Evolutionary conservation across 2,329 filamentous ascomycete species (phyloP).

Genomic region (Cadophora gregata): DNA sequence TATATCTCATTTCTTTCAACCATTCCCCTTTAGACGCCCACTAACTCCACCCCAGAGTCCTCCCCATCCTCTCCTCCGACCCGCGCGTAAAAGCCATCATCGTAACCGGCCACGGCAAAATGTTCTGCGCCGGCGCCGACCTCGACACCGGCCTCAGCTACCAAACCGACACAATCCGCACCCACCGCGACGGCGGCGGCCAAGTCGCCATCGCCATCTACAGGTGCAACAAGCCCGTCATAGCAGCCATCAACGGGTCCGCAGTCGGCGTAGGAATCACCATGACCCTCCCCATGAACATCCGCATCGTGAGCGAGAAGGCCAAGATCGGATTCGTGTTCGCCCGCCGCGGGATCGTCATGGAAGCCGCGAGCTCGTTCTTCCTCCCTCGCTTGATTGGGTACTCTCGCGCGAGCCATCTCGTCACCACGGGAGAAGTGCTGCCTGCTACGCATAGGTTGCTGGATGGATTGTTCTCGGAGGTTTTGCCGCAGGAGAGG

Average conservation of each 20-base stretch:
- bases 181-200: constrained; percentile 57
- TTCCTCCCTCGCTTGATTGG: constrained; percentile 76
- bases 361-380: constrained; percentile 75
- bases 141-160: constrained; percentile 37
- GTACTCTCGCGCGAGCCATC: constrained; percentile 64
- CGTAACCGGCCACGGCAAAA: constrained; percentile 56
- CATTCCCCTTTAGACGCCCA: too few species aligned
- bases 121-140: constrained; percentile 61
- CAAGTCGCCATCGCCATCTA: constrained; percentile 60
- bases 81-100: constrained; percentile 60
- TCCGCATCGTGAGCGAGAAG: constrained; percentile 57
- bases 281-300: constrained; percentile 62
- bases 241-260: constrained; percentile 63
- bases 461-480: constrained; percentile 68
- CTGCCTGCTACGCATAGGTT: constrained; percentile 58
- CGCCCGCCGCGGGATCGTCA: constrained; percentile 69
- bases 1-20: too few species aligned
- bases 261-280: constrained; percentile 67
- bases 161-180: constrained; percentile 30
- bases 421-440: constrained; percentile 70
- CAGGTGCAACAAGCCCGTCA: constrained; percentile 62
- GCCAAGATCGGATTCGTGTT: constrained; percentile 80
- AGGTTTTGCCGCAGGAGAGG: constrained; percentile 63
- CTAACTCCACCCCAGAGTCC: constrained; percentile 41
- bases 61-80: constrained; percentile 57